Percentiles rank a stretch among this genome's conserved stretches.
phyloP scores from a whole-genome alignment of 2,329 filamentous ascomycete genomes.

The Scortechinia acanthostroma region DNA sequence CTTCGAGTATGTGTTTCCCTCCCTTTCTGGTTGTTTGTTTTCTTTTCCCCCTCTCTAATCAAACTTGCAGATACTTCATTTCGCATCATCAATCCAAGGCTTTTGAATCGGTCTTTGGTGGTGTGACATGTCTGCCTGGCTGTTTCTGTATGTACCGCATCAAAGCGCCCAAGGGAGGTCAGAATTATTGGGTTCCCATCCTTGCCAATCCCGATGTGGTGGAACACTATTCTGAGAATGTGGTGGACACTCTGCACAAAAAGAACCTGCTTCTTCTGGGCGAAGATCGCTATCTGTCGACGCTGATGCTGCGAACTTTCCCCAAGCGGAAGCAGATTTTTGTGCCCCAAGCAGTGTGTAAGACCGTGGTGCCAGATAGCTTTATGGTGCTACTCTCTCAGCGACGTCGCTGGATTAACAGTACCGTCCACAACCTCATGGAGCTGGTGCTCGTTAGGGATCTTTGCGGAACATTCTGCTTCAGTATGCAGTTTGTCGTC shows the following conservation, averaged over 20 bases:
- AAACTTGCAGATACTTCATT: slow-evolving; percentile 60
- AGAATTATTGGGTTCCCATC: slow-evolving; percentile 99
- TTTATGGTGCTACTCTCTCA: slow-evolving; percentile 92
- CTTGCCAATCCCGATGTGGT: slow-evolving; percentile 97
- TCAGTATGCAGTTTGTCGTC: slow-evolving; percentile 98
- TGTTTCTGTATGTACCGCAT: slow-evolving; percentile 99
- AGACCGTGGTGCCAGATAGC: slow-evolving; percentile 88
- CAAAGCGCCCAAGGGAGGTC: slow-evolving; percentile 94
- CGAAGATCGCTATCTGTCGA: slow-evolving; percentile 91
- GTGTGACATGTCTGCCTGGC: slow-evolving; percentile 94
- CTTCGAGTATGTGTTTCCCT: slow-evolving; percentile 73
- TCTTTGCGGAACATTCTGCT: slow-evolving; percentile 97
- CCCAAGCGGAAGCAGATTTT: slow-evolving; percentile 98
- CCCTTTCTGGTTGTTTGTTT: too few species aligned
- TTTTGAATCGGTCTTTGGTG: slow-evolving; percentile 96
- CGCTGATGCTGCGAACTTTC: slow-evolving; percentile 96
- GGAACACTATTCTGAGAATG: slow-evolving; percentile 98
- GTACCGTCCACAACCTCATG: slow-evolving; percentile 96
- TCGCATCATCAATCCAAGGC: slow-evolving; percentile 95
- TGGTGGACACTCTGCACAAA: slow-evolving; percentile 95
- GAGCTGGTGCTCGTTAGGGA: slow-evolving; percentile 91
- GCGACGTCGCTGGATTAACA: slow-evolving; percentile 97
- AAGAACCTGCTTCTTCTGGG: slow-evolving; percentile 89
- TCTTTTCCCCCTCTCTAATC: background rate
- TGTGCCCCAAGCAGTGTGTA: slow-evolving; percentile 96